phyloP scores from a whole-genome alignment of 192 early-diverging fungal species.

The Gaertneriomyces semiglobifer region DNA sequence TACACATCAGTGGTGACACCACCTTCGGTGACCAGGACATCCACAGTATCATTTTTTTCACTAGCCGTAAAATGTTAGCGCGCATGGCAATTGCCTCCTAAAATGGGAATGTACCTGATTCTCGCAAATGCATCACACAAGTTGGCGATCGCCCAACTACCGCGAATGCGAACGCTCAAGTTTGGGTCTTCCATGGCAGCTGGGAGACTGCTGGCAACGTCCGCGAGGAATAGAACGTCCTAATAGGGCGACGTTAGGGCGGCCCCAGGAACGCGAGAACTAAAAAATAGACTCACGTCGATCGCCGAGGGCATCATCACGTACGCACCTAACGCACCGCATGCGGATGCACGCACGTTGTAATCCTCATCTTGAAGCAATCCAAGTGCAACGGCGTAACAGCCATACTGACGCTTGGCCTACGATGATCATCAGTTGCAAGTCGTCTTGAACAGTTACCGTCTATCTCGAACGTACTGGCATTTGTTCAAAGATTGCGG shows the following conservation, averaged over 20 bases:
- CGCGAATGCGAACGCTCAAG: slow-evolving; percentile 61
- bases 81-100: neutral
- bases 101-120: slow-evolving; percentile 18
- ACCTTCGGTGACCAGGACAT: slow-evolving; percentile 19
- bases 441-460: neutral
- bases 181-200: slow-evolving; percentile 49
- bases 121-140: slow-evolving; percentile 59
- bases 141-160: slow-evolving; percentile 77
- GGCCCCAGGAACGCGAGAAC: neutral
- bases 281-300: slow-evolving; percentile 39
- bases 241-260: slow-evolving; percentile 10
- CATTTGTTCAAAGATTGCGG: slow-evolving; percentile 16
- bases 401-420: slow-evolving; percentile 20
- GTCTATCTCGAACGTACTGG: slow-evolving; percentile 9
- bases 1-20: slow-evolving; percentile 45
- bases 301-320: slow-evolving; percentile 53
- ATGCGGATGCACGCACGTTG: slow-evolving; percentile 58
- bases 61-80: slow-evolving; percentile 16
- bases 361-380: slow-evolving; percentile 50
- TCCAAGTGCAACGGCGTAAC: slow-evolving; percentile 24
- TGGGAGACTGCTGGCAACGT: slow-evolving; percentile 53
- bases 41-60: slow-evolving; percentile 20
- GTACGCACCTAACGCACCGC: slow-evolving; percentile 62
- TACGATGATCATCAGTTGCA: slow-evolving; percentile 3
- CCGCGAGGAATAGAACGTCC: slow-evolving; percentile 56